Conservation (phyloP, 225 moss, liverwort and hornwort species). For the Physcomitrellopsis africana region DNA sequence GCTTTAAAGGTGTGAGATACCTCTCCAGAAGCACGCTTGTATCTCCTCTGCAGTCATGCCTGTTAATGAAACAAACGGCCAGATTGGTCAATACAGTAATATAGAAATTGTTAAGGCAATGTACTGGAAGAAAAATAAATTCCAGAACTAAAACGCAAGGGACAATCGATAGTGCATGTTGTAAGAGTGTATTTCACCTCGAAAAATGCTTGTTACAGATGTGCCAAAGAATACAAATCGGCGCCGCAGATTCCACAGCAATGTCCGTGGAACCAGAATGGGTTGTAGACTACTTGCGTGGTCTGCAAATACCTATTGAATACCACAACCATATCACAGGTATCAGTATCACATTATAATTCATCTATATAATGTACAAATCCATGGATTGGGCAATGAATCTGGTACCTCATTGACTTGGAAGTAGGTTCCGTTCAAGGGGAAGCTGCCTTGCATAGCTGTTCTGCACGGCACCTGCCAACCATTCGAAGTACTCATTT, state of each 20-base stretch:
- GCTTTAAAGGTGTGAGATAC: conserved; percentile 13
- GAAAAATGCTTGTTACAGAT: conserved; percentile 87
- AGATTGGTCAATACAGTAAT: neutral
- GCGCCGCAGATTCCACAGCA: conserved; percentile 76
- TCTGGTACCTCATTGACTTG: conserved; percentile 90
- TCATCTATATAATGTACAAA: neutral
- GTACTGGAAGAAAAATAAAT: too few species aligned
- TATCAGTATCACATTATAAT: neutral
- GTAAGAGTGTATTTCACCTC: conserved; percentile 37
- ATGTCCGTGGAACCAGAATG: conserved; percentile 68
- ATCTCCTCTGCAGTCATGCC: conserved; percentile 69
- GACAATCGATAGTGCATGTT: too few species aligned
- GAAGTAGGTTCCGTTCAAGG: conserved; percentile 95
- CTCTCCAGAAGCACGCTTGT: conserved; percentile 89
- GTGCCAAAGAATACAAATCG: conserved; percentile 92
- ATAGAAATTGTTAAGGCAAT: neutral
- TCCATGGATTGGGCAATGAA: neutral
- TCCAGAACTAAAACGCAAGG: too few species aligned
- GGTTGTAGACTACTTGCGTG: conserved; percentile 73
- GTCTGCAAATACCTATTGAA: conserved; percentile 84
- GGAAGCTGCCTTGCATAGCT: conserved; percentile 87
- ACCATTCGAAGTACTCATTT: neutral
- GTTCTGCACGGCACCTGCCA: conserved; percentile 89
- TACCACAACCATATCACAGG: neutral
- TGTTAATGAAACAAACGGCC: conserved; percentile 19